Percentiles rank a stretch among this genome's conserved stretches.
phyloP scores from a whole-genome alignment of 2,329 filamentous ascomycete species.

The Pseudogymnoascus sp. region DNA sequence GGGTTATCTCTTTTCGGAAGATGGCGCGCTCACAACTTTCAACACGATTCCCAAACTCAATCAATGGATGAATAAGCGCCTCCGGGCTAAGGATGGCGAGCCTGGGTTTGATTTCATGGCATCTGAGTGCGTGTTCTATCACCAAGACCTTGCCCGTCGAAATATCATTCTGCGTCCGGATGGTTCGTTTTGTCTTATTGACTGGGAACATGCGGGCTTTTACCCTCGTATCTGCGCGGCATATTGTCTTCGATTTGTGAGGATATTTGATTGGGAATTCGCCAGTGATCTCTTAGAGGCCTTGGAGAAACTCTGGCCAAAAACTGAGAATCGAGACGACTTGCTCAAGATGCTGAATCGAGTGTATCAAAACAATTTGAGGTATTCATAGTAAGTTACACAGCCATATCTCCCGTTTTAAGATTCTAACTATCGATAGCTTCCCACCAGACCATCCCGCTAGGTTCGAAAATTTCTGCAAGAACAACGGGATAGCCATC shows the following conservation, averaged over 20 bases:
- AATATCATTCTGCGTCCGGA: background rate
- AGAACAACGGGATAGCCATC: background rate
- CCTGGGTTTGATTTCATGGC: background rate
- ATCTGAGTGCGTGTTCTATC: background rate
- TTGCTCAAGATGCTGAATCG: background rate
- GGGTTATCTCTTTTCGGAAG: background rate
- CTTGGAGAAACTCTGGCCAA: background rate
- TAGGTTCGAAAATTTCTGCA: background rate
- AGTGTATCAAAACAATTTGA: background rate
- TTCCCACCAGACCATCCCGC: background rate
- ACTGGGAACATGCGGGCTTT: background rate
- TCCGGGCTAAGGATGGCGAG: background rate
- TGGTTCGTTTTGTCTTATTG: background rate
- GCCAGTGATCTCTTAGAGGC: background rate
- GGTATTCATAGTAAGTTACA: background rate
- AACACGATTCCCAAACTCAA: background rate
- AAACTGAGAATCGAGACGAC: background rate
- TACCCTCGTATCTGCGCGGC: background rate
- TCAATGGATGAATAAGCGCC: background rate
- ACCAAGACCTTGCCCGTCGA: background rate
- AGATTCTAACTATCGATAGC: background rate
- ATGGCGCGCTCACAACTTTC: background rate
- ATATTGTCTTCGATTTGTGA: background rate
- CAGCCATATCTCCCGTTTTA: background rate
- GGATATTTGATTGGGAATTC: background rate